Evolutionary conservation across 345 rosid species (phyloP), one percentile per base, ranked within the genome.

Genomic region (Ceriops decandra): DNA sequence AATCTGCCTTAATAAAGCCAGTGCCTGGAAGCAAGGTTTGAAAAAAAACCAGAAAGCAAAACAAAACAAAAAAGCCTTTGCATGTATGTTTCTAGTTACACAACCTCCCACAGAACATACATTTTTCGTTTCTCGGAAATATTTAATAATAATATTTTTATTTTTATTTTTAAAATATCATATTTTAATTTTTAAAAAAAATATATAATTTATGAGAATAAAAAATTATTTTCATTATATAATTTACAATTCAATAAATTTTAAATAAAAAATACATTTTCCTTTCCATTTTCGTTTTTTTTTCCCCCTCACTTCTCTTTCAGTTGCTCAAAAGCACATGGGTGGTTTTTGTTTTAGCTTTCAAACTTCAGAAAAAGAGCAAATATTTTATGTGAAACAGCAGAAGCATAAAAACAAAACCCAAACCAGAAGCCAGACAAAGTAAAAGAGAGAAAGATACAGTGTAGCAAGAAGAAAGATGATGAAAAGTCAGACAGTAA

Each of bases 271-370:
- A 1, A 0, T 32, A 31, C 6, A 10, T 30, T 22, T 33, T 26
- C 2, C 57, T 8, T 6, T 32, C 26, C 26, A 10, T 30, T 27
- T 33, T 26, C 2, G 24, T 64, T 13, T 1, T 64, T 13, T 1
- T 11, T 10, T 36, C 26, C 26, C 26, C 26, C 26, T 1, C 26
- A 24, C 13, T 51, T 51, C 21, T 9, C 19, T 31, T 63, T 26
- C 59, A 27, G 38, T 52, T 60, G 49, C 4, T 76, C 75, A 74
- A 59, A 78, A 72, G 61, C 56, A 57, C 68, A 77, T 76, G 78
- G 79, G 75, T 70, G 63, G 36, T 70, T 80, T 26, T 1, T 22
- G 24, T 22, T 2, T 27, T 33, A 26, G 71, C 74, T 76, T 76
- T 54, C 64, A 63, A 52, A 47, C 65, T 38, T 63, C 9, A 22